These are phyloP conservation scores for Claviceps humidiphila DNA, from an alignment of 2,329 filamentous ascomycete species.

Conservation along the genomic window DNA sequence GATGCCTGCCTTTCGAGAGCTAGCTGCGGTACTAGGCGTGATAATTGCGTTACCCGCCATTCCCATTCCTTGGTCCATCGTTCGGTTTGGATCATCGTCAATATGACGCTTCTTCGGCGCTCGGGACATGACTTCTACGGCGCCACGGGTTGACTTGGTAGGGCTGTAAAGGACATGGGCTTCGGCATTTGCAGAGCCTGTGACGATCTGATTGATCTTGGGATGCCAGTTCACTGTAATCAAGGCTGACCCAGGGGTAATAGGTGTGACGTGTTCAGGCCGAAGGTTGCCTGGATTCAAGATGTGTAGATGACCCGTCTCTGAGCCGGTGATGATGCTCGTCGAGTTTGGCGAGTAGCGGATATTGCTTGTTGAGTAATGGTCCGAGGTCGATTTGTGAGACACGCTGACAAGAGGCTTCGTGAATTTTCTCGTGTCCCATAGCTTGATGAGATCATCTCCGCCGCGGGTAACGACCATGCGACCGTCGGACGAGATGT, in stretches of 20 bases:
- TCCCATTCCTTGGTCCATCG: slow-evolving; percentile 69
- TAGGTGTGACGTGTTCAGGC: slow-evolving; percentile 70
- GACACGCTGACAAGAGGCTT: slow-evolving; percentile 66
- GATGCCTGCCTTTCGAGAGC: slow-evolving; percentile 48
- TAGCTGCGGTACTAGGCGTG: slow-evolving; percentile 46
- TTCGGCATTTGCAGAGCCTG: slow-evolving; percentile 81
- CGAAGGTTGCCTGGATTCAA: slow-evolving; percentile 83
- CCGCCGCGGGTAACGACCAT: slow-evolving; percentile 85
- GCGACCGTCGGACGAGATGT: slow-evolving; percentile 80
- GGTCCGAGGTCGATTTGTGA: slow-evolving; percentile 69
- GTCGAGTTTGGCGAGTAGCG: slow-evolving; percentile 74
- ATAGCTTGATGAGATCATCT: slow-evolving; percentile 86
- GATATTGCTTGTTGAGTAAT: slow-evolving; percentile 78
- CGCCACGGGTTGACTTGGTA: slow-evolving; percentile 65
- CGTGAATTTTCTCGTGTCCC: slow-evolving; percentile 96
- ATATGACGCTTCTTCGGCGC: slow-evolving; percentile 91
- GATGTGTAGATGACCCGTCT: slow-evolving; percentile 76
- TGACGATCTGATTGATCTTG: slow-evolving; percentile 91
- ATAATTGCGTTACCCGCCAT: slow-evolving; percentile 75
- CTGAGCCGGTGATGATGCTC: slow-evolving; percentile 80
- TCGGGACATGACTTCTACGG: slow-evolving; percentile 79
- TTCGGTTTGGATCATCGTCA: slow-evolving; percentile 80
- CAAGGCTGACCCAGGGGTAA: slow-evolving; percentile 74
- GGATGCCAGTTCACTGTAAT: slow-evolving; percentile 85
- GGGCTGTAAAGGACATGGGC: slow-evolving; percentile 87